These are phyloP conservation scores for Davidsoniella neocaledoniae DNA, from an alignment of 2,329 filamentous ascomycete species.

Conservation along the genomic window DNA sequence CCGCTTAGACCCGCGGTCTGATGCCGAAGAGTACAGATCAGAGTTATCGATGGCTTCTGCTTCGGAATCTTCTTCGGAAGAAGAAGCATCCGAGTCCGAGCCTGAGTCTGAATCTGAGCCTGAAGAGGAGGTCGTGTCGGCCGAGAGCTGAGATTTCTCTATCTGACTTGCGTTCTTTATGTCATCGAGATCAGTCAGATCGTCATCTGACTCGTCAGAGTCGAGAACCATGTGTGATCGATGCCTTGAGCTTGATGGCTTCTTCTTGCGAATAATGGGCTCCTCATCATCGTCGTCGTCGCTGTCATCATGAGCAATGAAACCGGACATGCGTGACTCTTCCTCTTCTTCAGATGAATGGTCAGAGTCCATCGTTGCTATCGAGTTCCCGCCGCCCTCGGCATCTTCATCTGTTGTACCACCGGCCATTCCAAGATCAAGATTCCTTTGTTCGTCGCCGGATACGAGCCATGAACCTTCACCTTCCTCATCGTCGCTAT, in stretches of 20 bases:
- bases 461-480: slow-evolving; percentile 69
- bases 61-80: slow-evolving; percentile 15
- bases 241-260: background rate
- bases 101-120: background rate
- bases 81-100: background rate
- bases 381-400: slow-evolving; percentile 68
- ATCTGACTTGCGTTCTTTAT: background rate
- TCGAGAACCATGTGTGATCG: slow-evolving; percentile 4
- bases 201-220: slow-evolving; percentile 10
- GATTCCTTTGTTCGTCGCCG: slow-evolving; percentile 41
- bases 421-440: slow-evolving; percentile 60
- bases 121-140: background rate
- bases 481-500: slow-evolving; percentile 51
- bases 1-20: background rate
- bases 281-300: slow-evolving; percentile 17
- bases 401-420: slow-evolving; percentile 76
- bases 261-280: background rate
- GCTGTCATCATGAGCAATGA: slow-evolving; percentile 36
- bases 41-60: slow-evolving; percentile 21
- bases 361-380: slow-evolving; percentile 53
- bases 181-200: background rate
- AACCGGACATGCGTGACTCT: slow-evolving; percentile 37
- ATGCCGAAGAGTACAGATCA: background rate
- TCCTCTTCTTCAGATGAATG: slow-evolving; percentile 38
- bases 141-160: background rate